Evolutionary conservation across 805 yeast species (phyloP).

Genomic region (Candida sphagnicola): DNA sequence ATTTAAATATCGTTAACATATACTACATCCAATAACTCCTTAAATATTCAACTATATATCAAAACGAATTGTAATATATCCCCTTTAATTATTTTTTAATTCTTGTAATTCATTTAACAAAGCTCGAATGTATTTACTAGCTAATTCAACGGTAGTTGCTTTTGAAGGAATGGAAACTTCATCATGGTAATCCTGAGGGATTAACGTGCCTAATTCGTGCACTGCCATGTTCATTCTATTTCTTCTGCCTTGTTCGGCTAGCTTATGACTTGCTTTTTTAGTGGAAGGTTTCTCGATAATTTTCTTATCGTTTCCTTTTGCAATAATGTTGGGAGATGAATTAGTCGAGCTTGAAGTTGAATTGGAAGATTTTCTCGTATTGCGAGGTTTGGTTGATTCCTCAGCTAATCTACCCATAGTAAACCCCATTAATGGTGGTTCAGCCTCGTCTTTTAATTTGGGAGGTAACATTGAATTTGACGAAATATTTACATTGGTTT

Average conservation of each 20-base stretch:
- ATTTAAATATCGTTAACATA: not conserved
- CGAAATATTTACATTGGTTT: slow-evolving; percentile 1
- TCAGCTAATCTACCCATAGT: slow-evolving; percentile 44
- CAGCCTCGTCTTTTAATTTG: slow-evolving; percentile 22
- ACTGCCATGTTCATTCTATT: slow-evolving; percentile 89
- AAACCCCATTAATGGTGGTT: slow-evolving; percentile 42
- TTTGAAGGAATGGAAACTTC: slow-evolving; percentile 71
- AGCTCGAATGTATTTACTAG: slow-evolving; percentile 60
- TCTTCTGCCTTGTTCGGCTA: slow-evolving; percentile 95
- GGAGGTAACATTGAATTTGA: slow-evolving; percentile 32
- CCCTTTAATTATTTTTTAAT: slow-evolving; percentile 6
- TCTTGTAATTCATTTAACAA: slow-evolving; percentile 27
- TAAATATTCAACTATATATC: not conserved
- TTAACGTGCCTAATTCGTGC: slow-evolving; percentile 61
- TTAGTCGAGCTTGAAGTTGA: slow-evolving; percentile 13
- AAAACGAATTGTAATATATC: not conserved
- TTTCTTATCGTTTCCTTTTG: slow-evolving; percentile 5
- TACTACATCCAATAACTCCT: not conserved
- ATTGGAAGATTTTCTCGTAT: slow-evolving; percentile 5
- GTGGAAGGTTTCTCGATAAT: slow-evolving; percentile 27
- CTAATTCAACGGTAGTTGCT: slow-evolving; percentile 93
- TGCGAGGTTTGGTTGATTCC: slow-evolving; percentile 17
- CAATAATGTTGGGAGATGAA: slow-evolving; percentile 17
- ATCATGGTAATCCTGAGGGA: slow-evolving; percentile 61
- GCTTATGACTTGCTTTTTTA: slow-evolving; percentile 74